phyloP scores from a whole-genome alignment of 139 green algal genomes.

The Chloropicon primus region DNA sequence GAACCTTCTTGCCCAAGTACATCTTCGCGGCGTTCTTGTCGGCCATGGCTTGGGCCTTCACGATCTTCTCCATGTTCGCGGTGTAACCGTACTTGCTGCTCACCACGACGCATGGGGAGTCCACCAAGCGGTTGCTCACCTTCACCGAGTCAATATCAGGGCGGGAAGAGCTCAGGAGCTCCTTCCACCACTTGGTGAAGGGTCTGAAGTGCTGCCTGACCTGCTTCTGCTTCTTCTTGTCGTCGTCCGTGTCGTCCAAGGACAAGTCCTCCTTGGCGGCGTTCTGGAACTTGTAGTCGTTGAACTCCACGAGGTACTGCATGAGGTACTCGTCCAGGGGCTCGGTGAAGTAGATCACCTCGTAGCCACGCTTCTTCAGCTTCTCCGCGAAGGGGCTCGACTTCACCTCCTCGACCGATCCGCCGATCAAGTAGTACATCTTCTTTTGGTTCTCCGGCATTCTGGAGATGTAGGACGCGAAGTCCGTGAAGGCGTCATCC shows the following conservation, averaged over 20 bases:
- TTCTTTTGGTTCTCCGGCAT: slow-evolving; percentile 91
- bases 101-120: slow-evolving; percentile 82
- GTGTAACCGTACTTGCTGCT: slow-evolving; percentile 85
- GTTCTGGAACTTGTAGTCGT: slow-evolving; percentile 87
- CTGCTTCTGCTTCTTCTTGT: slow-evolving; percentile 68
- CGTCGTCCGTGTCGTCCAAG: slow-evolving; percentile 66
- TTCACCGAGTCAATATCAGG: slow-evolving; percentile 47
- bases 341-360: slow-evolving; percentile 95
- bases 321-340: slow-evolving; percentile 94
- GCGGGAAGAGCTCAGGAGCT: slow-evolving; percentile 34
- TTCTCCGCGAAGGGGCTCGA: slow-evolving; percentile 59
- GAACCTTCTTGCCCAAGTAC: slow-evolving; percentile 38
- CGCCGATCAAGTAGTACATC: slow-evolving; percentile 90
- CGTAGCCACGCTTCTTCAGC: slow-evolving; percentile 44
- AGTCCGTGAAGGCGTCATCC: slow-evolving; percentile 43
- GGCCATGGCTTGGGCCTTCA: slow-evolving; percentile 51
- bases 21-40: slow-evolving; percentile 21
- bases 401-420: slow-evolving; percentile 57
- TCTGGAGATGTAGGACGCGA: slow-evolving; percentile 77
- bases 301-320: slow-evolving; percentile 82
- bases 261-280: slow-evolving; percentile 91
- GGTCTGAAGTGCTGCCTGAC: slow-evolving; percentile 73
- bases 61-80: slow-evolving; percentile 98
- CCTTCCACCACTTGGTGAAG: slow-evolving; percentile 92
- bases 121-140: slow-evolving; percentile 63